Evolutionary conservation across 2,329 filamentous ascomycete genomes (phyloP).

Genomic region (Fusarium begoniae): DNA sequence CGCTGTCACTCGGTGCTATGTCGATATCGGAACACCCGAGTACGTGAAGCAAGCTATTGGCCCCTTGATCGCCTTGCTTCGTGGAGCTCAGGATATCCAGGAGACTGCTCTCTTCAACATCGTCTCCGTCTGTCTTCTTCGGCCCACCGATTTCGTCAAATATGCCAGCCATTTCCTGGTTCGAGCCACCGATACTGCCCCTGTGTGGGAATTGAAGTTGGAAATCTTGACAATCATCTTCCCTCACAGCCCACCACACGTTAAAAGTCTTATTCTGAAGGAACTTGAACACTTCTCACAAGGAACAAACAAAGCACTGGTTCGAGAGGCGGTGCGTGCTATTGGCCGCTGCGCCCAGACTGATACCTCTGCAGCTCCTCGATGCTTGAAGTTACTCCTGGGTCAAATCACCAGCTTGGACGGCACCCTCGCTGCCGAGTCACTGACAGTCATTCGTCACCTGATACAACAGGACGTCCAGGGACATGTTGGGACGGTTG

Average conservation of each 20-base stretch:
- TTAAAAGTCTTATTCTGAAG: constrained; percentile 87
- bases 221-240: constrained; percentile 93
- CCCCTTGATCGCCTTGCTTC: constrained; percentile 84
- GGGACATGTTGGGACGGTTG: constrained; percentile 84
- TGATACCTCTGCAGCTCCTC: constrained; percentile 73
- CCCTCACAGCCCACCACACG: constrained; percentile 76
- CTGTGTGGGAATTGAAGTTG: constrained; percentile 91
- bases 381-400: constrained; percentile 85
- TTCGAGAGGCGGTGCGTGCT: constrained; percentile 88
- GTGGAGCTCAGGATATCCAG: constrained; percentile 86
- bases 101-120: constrained; percentile 94
- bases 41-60: constrained; percentile 81
- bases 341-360: constrained; percentile 93
- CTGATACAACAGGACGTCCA: constrained; percentile 90
- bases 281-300: constrained; percentile 94
- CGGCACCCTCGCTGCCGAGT: constrained; percentile 88
- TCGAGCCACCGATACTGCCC: constrained; percentile 77
- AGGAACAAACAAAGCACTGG: constrained; percentile 75
- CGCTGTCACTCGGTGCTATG: constrained; percentile 84
- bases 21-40: constrained; percentile 81
- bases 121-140: constrained; percentile 84
- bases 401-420: constrained; percentile 90
- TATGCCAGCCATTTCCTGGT: constrained; percentile 92
- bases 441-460: constrained; percentile 92
- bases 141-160: constrained; percentile 83